Evolutionary conservation across 805 yeast genomes (phyloP).

Genomic region (fission yeast (Schizosaccharomyces pombe)): DNA sequence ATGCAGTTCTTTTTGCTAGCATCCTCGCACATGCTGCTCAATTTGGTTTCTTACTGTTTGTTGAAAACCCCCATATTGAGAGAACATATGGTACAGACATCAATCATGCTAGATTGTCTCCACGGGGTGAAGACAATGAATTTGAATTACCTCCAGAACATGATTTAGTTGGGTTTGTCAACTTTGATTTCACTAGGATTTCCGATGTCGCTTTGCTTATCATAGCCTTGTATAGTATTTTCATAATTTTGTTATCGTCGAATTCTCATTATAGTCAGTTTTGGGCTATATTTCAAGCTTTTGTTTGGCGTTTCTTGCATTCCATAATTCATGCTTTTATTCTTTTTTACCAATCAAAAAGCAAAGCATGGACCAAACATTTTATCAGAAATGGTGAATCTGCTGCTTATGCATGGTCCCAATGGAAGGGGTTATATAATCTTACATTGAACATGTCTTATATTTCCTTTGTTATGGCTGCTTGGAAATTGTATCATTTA

Average conservation of each 20-base stretch:
- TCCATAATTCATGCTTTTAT: constrained; percentile 28
- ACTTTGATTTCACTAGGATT: constrained; percentile 41
- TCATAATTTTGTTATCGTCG: not conserved
- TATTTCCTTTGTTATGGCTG: constrained; percentile 22
- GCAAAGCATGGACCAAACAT: constrained; percentile 39
- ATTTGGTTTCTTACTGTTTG: constrained; percentile 46
- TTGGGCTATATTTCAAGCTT: constrained; percentile 20
- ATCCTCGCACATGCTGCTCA: constrained; percentile 55
- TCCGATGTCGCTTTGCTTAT: constrained; percentile 22
- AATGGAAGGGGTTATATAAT: constrained; percentile 49
- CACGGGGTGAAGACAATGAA: not conserved
- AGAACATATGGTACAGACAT: constrained; percentile 27
- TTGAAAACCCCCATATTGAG: constrained; percentile 72
- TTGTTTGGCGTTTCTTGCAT: constrained; percentile 27
- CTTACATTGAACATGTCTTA: constrained; percentile 31
- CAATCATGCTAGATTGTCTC: constrained; percentile 1
- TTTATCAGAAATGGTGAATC: constrained; percentile 42
- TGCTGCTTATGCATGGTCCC: constrained; percentile 39
- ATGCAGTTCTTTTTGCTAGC: constrained; percentile 44
- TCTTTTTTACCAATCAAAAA: constrained; percentile 33
- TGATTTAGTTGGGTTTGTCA: constrained; percentile 34
- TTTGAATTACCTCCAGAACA: not conserved
- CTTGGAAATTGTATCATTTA: constrained; percentile 13
- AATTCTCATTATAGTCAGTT: constrained; percentile 9
- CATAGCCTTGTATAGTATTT: not conserved